A percentile compares a stretch with the other conserved stretches of the same genome.
Evolutionary conservation across 192 early-diverging fungal species (phyloP).

Genomic region (Gamsiella multidivaricata): DNA sequence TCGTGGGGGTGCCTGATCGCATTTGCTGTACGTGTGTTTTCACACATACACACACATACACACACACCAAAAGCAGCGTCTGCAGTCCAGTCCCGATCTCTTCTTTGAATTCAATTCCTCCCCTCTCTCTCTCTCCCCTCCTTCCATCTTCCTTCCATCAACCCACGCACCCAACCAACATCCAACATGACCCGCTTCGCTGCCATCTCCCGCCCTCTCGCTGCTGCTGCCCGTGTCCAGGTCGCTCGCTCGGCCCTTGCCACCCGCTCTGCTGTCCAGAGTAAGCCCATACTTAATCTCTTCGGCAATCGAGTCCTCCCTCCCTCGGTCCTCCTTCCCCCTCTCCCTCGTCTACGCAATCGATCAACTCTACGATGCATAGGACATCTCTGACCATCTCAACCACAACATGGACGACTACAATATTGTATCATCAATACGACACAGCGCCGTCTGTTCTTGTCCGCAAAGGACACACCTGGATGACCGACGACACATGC

Average conservation of each 20-base stretch:
- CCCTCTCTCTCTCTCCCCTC: background rate
- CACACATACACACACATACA: too few relatives aligned
- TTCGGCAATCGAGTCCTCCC: background rate
- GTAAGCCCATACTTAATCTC: constrained; percentile 31
- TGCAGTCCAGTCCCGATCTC: too few relatives aligned
- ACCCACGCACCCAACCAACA: background rate
- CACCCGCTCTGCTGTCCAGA: constrained; percentile 47
- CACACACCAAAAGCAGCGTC: too few relatives aligned
- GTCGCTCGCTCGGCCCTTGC: constrained; percentile 28
- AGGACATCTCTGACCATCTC: too few relatives aligned
- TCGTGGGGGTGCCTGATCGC: too few relatives aligned
- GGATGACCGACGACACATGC: too few relatives aligned
- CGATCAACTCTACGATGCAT: too few relatives aligned
- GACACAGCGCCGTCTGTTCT: too few relatives aligned
- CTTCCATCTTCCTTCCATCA: background rate
- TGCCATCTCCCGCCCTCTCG: constrained; percentile 42
- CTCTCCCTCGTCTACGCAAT: background rate
- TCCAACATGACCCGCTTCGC: constrained; percentile 32
- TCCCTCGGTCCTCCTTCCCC: background rate
- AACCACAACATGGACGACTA: too few relatives aligned
- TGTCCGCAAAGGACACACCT: too few relatives aligned
- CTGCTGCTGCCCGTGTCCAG: constrained; percentile 37
- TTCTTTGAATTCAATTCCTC: background rate
- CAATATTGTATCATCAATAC: background rate
- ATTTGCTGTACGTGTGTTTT: too few relatives aligned